Evolutionary conservation across 768 basidiomycete species (phyloP), one percentile per base, ranked within the genome.

Genomic region (Postia placenta): DNA sequence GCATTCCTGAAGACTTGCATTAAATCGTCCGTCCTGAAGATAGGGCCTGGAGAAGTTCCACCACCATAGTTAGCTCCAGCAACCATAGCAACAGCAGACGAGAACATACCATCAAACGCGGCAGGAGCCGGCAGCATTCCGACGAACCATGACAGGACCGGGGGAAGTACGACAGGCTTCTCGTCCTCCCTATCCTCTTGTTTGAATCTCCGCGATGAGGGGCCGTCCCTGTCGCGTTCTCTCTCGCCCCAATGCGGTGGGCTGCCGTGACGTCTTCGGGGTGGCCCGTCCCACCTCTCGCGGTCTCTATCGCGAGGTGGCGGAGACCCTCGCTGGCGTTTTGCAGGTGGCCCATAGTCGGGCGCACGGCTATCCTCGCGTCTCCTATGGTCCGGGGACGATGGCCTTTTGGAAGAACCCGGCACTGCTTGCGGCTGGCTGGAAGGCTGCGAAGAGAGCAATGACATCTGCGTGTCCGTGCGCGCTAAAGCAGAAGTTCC

Each of bases 11-110:
- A 85, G 25, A 92, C 61, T 52, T 85, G 83, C 82, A 97, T 85
- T 33, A 95, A 70, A 64, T 95, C 92, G 25, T 96, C 93, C 1
- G 87, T 85, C 49, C 89, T 76, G 69, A 95, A 95, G 33, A 91
- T 78, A 7, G 93, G 93, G 3, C 92, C 92, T 94, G 56, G 19
- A 47, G 26, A 47, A 28, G 22, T n/a, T 33, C 47, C 40, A 54
- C 30, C 37, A 47, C 26, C 15, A 46, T 33, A 24, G 27, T 12
- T 12, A 9, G 11, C n/a, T 1, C 46, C 49, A 55, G 47, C 25
- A 45, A 50, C 42, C 25, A 3, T 11, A 48, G 40, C 50, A 48
- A 17, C 42, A 42, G 48, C 38, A 38, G 51, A 33, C n/a, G 15
- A 33, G 42, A 43, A 74, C 81, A 57, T 55, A 92, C 92, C 94